A percentile compares a stretch with the other conserved stretches of the same genome.
phyloP scores from a whole-genome alignment of 805 yeast species.

The Starmerella kuoi region DNA sequence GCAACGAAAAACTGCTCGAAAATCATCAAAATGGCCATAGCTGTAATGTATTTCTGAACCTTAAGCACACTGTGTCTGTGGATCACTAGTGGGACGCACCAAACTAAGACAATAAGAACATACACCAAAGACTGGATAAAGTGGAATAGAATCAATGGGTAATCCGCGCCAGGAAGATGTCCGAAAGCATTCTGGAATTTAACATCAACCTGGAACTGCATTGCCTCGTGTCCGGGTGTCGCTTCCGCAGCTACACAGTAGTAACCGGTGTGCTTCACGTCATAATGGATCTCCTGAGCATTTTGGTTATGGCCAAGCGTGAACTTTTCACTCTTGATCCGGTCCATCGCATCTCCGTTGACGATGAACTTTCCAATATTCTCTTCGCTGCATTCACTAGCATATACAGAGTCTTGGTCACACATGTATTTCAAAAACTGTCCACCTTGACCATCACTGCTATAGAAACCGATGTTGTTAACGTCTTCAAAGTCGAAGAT shows the following conservation, averaged over 20 bases:
- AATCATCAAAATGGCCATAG: conserved; percentile 69
- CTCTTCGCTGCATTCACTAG: conserved; percentile 41
- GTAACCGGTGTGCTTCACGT: conserved; percentile 67
- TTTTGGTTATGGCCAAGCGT: conserved; percentile 43
- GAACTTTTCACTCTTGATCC: conserved; percentile 46
- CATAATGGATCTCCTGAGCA: conserved; percentile 41
- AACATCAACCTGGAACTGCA: conserved; percentile 49
- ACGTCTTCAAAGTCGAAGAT: conserved; percentile 78
- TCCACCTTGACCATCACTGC: conserved; percentile 32
- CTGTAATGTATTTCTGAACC: conserved; percentile 80
- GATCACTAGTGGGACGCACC: conserved; percentile 72
- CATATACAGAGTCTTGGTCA: conserved; percentile 51
- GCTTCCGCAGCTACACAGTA: conserved; percentile 76
- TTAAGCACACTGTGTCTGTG: conserved; percentile 81
- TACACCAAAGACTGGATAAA: conserved; percentile 77
- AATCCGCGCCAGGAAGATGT: conserved; percentile 74
- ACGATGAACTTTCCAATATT: conserved; percentile 56
- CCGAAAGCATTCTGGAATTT: conserved; percentile 91
- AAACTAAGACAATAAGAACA: conserved; percentile 67
- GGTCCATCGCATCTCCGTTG: conserved; percentile 33
- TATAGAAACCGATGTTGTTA: conserved; percentile 46
- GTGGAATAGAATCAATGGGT: conserved; percentile 80
- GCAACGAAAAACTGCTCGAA: conserved; percentile 77
- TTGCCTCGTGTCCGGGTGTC: conserved; percentile 28
- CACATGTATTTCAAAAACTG: conserved; percentile 51